Conservation (phyloP, 2,329 filamentous ascomycete species). For the Aureobasidium zeae region DNA sequence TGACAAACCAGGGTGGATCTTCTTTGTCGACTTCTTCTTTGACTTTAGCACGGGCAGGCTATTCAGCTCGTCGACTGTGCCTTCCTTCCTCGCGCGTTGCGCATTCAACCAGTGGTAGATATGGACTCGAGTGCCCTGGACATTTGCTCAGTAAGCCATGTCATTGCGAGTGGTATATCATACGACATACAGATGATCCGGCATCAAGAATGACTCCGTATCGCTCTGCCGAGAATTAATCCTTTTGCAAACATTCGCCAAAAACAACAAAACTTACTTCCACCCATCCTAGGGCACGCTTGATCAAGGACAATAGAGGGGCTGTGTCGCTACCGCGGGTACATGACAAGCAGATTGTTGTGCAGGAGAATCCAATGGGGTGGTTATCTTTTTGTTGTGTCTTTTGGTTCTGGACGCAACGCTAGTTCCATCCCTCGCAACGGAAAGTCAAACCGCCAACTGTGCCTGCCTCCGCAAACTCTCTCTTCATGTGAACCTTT, state of each 20-base stretch:
- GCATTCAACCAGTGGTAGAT: slow-evolving; percentile 89
- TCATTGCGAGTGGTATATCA: slow-evolving; percentile 12
- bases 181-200: slow-evolving; percentile 64
- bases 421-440: too few species aligned
- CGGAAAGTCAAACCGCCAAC: too few species aligned
- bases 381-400: too few species aligned
- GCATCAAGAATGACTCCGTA: slow-evolving; percentile 97
- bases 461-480: too few species aligned
- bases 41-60: slow-evolving; percentile 72
- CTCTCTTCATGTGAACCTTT: too few species aligned
- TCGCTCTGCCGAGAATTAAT: slow-evolving; percentile 24
- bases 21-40: slow-evolving; percentile 81
- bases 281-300: too few species aligned
- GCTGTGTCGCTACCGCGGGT: too few species aligned
- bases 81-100: slow-evolving; percentile 54
- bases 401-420: too few species aligned
- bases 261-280: too few species aligned
- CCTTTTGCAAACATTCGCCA: not conserved
- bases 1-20: slow-evolving; percentile 69
- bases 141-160: slow-evolving; percentile 21
- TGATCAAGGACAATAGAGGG: too few species aligned
- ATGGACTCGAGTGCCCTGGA: slow-evolving; percentile 74
- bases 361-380: too few species aligned
- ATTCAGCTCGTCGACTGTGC: slow-evolving; percentile 50
- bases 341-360: too few species aligned